A percentile compares a stretch with the other conserved stretches of the same genome.
phyloP scores from a whole-genome alignment of 306 rosid genomes.

The Ormosia semicastrata region DNA sequence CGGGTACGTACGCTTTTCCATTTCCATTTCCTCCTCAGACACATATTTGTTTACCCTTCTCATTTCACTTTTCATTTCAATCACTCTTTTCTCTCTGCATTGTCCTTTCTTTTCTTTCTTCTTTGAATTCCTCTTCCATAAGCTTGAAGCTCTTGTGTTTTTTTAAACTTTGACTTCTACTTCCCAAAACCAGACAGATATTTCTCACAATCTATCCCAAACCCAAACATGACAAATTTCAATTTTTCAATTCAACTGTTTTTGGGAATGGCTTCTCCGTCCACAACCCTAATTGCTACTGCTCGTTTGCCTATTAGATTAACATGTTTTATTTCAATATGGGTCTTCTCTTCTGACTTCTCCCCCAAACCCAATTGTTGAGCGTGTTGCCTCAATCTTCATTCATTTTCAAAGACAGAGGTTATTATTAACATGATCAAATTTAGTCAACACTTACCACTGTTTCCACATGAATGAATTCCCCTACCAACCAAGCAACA shows the following conservation, averaged over 20 bases:
- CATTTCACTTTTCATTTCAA: background rate
- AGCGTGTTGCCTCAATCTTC: too few species aligned
- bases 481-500: background rate
- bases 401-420: background rate
- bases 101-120: too few species aligned
- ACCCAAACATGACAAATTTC: too few species aligned
- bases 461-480: background rate
- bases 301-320: background rate
- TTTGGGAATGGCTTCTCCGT: background rate
- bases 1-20: conserved; percentile 15
- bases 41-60: background rate
- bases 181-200: background rate
- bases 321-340: background rate
- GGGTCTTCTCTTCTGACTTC: background rate
- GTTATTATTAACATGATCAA: background rate
- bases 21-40: too few species aligned
- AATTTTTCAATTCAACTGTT: too few species aligned
- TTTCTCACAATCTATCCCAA: background rate
- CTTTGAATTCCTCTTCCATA: too few species aligned
- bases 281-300: conserved; percentile 8
- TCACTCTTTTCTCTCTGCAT: background rate
- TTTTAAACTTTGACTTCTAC: conserved; percentile 5
- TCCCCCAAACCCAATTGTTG: too few species aligned
- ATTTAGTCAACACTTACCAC: background rate
- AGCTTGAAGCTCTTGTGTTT: background rate